These are phyloP conservation scores for Alloteropsis semialata DNA, from an alignment of 176 grass and related monocot species.

Conservation along the genomic window DNA sequence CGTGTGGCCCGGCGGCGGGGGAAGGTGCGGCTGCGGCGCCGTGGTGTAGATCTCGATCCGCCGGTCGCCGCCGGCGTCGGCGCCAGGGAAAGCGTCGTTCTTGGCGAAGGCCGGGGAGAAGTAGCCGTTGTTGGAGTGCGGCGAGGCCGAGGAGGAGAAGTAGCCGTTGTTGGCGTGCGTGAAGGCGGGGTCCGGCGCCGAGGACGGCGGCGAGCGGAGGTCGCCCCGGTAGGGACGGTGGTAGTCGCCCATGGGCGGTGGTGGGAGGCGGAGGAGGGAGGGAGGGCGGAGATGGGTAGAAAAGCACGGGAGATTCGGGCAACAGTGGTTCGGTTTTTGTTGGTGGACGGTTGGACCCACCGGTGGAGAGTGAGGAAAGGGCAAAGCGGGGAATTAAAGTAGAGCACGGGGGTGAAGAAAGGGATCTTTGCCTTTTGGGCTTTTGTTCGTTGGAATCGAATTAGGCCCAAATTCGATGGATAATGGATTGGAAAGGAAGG, in stretches of 20 bases:
- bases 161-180: conserved; percentile 39
- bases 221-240: conserved; percentile 52
- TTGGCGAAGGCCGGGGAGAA: conserved; percentile 25
- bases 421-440: not conserved
- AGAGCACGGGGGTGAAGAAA: not conserved
- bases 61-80: conserved; percentile 39
- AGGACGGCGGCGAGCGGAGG: conserved; percentile 45
- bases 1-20: conserved; percentile 38
- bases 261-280: not conserved
- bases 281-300: not conserved
- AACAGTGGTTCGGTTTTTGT: conserved; percentile 6
- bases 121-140: conserved; percentile 29
- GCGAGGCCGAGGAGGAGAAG: conserved; percentile 30
- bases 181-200: conserved; percentile 35
- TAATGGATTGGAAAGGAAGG: not conserved
- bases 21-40: conserved; percentile 12
- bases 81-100: conserved; percentile 25
- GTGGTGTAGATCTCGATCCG: conserved; percentile 61
- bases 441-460: not conserved
- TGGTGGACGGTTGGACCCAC: conserved; percentile 8
- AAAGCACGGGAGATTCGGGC: conserved; percentile 19
- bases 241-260: conserved; percentile 62
- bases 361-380: not conserved
- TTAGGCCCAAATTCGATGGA: not conserved
- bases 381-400: not conserved